These are phyloP conservation scores for Acanthamoeba rhysodes DNA, from an alignment of 208 protist genomes.

Conservation along the genomic window DNA sequence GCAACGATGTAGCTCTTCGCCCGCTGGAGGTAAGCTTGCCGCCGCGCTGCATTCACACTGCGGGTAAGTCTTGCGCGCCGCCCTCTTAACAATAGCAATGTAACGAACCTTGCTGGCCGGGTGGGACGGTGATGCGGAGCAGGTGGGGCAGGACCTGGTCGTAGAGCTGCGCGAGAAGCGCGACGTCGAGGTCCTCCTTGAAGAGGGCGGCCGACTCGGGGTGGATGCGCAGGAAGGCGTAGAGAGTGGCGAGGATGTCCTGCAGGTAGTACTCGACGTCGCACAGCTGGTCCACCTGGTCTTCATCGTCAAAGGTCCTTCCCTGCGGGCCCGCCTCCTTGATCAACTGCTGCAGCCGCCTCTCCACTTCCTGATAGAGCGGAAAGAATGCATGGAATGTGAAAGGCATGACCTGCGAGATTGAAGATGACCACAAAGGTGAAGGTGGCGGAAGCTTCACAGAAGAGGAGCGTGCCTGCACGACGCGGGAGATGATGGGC, in stretches of 20 bases:
- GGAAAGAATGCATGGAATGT: too few species aligned
- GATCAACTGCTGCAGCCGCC: constrained; percentile 34
- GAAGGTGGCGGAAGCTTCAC: too few species aligned
- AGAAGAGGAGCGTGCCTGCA: neutral
- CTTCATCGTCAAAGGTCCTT: neutral
- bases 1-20: constrained; percentile 34
- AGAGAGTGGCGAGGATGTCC: constrained; percentile 73
- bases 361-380: constrained; percentile 17
- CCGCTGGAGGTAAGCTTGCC: neutral
- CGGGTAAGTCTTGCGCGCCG: neutral
- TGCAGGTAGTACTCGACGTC: constrained; percentile 74
- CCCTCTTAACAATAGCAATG: neutral
- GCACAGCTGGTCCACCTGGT: constrained; percentile 55
- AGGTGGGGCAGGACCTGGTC: constrained; percentile 64
- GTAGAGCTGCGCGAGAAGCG: constrained; percentile 14
- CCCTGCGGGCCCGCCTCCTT: constrained; percentile 46
- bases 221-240: constrained; percentile 49
- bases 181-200: neutral
- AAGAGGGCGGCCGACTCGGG: constrained; percentile 49
- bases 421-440: neutral
- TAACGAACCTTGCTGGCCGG: constrained; percentile 8
- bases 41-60: neutral
- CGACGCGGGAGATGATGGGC: constrained; percentile 34
- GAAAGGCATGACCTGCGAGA: too few species aligned
- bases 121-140: neutral